Conservation (phyloP, 176 grass and related monocot species). For the Rhynchospora pubera region DNA sequence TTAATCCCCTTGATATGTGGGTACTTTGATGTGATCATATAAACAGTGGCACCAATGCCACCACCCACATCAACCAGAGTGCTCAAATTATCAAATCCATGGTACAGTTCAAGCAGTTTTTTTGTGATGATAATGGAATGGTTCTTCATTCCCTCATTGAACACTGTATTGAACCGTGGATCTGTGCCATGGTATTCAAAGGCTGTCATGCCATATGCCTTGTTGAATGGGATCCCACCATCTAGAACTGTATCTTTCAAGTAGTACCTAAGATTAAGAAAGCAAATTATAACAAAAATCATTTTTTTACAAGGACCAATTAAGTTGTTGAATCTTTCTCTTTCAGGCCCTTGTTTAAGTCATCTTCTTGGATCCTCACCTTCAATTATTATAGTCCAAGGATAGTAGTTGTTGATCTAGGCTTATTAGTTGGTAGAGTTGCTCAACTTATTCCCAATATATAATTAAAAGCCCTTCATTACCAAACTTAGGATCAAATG, state of each 20-base stretch:
- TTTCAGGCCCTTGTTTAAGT: background rate
- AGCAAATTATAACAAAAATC: background rate
- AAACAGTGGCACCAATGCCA: conserved; percentile 69
- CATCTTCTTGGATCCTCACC: background rate
- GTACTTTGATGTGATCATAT: conserved; percentile 49
- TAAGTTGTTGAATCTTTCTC: background rate
- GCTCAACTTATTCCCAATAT: background rate
- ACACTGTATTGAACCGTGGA: conserved; percentile 80
- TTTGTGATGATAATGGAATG: conserved; percentile 76
- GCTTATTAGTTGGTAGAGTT: background rate
- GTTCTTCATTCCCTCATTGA: conserved; percentile 98
- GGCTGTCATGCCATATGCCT: conserved; percentile 84
- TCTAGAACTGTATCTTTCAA: conserved; percentile 72
- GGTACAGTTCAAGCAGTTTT: conserved; percentile 76
- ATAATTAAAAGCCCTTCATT: background rate
- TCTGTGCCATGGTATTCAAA: conserved; percentile 91
- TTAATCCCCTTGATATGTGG: conserved; percentile 49
- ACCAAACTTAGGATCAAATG: background rate
- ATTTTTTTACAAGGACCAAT: background rate
- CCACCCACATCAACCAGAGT: conserved; percentile 86
- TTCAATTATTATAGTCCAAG: background rate
- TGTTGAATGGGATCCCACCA: conserved; percentile 97
- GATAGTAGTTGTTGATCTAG: background rate
- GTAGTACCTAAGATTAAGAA: conserved; percentile 50
- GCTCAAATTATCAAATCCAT: conserved; percentile 48